These are phyloP conservation scores for Cladosporium velox DNA, from an alignment of 2,329 filamentous ascomycete species.

Conservation along the genomic window DNA sequence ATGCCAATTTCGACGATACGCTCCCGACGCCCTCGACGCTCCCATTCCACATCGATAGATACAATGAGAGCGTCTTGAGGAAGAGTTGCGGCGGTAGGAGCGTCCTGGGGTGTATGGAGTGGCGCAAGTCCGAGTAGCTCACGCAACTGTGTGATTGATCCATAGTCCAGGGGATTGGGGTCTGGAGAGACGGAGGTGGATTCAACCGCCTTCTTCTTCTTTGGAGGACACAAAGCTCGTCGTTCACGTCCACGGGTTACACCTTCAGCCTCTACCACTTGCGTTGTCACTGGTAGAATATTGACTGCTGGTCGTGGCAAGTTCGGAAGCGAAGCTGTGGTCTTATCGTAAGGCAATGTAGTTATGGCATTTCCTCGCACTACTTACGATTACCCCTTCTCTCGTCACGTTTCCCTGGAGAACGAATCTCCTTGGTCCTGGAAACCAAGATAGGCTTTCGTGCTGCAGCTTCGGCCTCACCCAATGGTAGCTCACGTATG, in stretches of 20 bases:
- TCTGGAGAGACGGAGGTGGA: background rate
- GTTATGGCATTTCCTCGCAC: background rate
- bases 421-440: background rate
- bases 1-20: slow-evolving; percentile 81
- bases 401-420: too few species aligned
- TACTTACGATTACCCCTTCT: background rate
- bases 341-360: background rate
- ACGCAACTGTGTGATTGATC: slow-evolving; percentile 14
- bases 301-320: background rate
- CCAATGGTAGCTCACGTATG: background rate
- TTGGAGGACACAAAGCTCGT: background rate
- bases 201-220: background rate
- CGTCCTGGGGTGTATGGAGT: background rate
- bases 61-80: slow-evolving; percentile 57
- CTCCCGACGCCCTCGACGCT: slow-evolving; percentile 61
- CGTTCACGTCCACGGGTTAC: background rate
- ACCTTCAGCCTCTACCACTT: background rate
- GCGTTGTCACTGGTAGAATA: background rate
- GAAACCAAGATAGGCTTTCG: background rate
- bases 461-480: background rate
- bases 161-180: slow-evolving; percentile 6
- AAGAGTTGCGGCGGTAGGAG: background rate
- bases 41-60: slow-evolving; percentile 77
- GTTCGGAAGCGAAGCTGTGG: background rate
- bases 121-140: slow-evolving; percentile 16